A percentile compares a stretch with the other conserved stretches of the same genome.
phyloP scores from a whole-genome alignment of 257 asterid species.

The Salvia hispanica region DNA sequence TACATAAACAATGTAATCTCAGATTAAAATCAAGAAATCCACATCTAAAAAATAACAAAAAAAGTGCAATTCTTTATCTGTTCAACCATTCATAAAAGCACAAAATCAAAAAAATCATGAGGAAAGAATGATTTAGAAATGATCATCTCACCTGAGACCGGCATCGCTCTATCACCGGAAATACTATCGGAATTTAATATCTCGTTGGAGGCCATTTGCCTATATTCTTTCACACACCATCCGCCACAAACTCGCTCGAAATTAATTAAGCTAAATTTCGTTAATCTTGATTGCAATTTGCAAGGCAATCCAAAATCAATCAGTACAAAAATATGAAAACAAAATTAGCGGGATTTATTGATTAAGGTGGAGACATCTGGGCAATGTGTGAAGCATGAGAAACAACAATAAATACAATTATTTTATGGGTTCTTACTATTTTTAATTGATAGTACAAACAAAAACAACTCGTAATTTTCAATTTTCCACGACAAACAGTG shows the following conservation, averaged over 20 bases:
- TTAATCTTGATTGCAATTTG: no score
- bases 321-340: not conserved
- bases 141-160: conserved; percentile 50
- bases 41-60: not conserved
- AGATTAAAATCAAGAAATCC: not conserved
- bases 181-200: conserved; percentile 20
- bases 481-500: no score
- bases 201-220: conserved; percentile 35
- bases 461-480: no score
- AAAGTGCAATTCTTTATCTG: not conserved
- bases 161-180: conserved; percentile 38
- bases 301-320: not conserved
- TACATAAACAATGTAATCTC: conserved; percentile 17
- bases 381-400: no score
- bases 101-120: conserved; percentile 21
- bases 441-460: no score
- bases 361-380: no score
- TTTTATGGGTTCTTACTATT: no score
- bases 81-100: conserved; percentile 13
- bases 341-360: no score
- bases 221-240: conserved; percentile 30
- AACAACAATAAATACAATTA: no score
- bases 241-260: not conserved
- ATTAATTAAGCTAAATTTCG: no score
- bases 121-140: not conserved